These are phyloP conservation scores for Primulina eburnea DNA, from an alignment of 257 asterid genomes.

Conservation along the genomic window DNA sequence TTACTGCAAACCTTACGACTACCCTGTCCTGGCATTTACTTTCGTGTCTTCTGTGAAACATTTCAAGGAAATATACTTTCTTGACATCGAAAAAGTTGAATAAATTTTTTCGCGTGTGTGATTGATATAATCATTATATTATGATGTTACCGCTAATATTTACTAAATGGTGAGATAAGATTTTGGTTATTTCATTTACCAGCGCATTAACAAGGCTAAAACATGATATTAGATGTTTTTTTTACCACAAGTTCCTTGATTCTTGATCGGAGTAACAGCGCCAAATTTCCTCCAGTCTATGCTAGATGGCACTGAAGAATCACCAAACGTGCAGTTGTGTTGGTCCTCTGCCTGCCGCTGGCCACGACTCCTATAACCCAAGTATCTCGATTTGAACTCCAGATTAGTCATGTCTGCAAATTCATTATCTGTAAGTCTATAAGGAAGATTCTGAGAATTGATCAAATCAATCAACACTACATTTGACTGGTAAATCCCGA, in stretches of 20 bases:
- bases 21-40: background rate
- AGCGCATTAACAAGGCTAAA: background rate
- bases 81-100: background rate
- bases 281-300: slow-evolving; percentile 65
- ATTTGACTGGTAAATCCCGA: slow-evolving; percentile 54
- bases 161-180: too few species aligned
- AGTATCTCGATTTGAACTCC: slow-evolving; percentile 49
- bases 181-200: background rate
- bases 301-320: slow-evolving; percentile 26
- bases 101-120: background rate
- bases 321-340: background rate
- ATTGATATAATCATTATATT: background rate
- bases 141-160: too few species aligned
- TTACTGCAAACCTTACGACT: too few species aligned
- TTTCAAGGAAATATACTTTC: background rate
- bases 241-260: slow-evolving; percentile 62
- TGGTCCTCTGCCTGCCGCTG: background rate
- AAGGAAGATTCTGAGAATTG: slow-evolving; percentile 59
- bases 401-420: slow-evolving; percentile 68
- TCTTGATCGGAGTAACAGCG: slow-evolving; percentile 60
- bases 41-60: background rate
- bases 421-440: slow-evolving; percentile 48
- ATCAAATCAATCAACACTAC: slow-evolving; percentile 39
- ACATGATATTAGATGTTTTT: background rate
- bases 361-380: slow-evolving; percentile 37